Evolutionary conservation across 2,329 filamentous ascomycete species (phyloP), one percentile per base, ranked within the genome.

Genomic region (Didymella exigua): DNA sequence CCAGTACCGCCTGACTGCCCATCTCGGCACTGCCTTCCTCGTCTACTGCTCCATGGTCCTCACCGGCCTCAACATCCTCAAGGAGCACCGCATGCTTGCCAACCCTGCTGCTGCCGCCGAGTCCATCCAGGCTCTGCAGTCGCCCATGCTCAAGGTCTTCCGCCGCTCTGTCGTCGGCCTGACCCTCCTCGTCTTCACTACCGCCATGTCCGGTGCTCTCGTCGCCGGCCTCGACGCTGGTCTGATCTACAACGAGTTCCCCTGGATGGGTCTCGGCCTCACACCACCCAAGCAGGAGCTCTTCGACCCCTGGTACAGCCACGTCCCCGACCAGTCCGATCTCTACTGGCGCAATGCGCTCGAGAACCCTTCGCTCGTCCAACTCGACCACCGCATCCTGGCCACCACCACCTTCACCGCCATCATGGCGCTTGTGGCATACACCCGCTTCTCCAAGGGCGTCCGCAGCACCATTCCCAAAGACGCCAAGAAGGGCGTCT

Each of bases 191-290:
- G 87, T 96, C 65, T 98, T 96, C 77, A 81, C 84, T 29, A 99
- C 95, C 4, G 92, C 90, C 69, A 90, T 99, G 84, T 97, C 95
- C 4, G 95, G 93, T 49, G 93, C 88, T 5, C 84, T 99, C 2
- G 95, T 99, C 27, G 95, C 95, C 6, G 95, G 95, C 27, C 87
- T 99, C 13, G 95, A 99, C 72, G 95, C 95, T 8, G 95, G 95
- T 8, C 82, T 99, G 52, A 98, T 99, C 77, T 99, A 99, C 82
- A 99, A 99, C 75, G 92, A 99, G 76, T 98, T 99, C 75, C 95
- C 95, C 6, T 90, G 85, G 77, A 99, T 99, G 95, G 95, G 95
- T 8, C 77, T 86, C 3, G 91, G 92, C 10, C 79, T 96, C 19
- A 83, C 91, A 0, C 93, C 93, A 1, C 93, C 93, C 0, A 86